Evolutionary conservation across 1,139 yeast genomes (phyloP), one percentile per base, ranked within the genome.

Genomic region (Debaryomycetaceae sp.): DNA sequence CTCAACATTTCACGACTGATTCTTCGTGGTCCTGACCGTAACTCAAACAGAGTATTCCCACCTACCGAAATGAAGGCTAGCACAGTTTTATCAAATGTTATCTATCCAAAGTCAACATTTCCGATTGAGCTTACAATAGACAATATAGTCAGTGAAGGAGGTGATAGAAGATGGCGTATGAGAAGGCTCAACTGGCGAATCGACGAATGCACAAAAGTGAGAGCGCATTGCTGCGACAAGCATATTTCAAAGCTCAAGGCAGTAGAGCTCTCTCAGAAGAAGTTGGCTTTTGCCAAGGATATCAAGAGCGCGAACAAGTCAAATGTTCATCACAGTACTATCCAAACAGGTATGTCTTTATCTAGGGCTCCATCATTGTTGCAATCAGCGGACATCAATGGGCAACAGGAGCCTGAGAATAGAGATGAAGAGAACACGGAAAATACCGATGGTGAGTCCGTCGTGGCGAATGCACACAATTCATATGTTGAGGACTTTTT

Each of bases 41-140:
- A 87, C 59, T 88, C 96, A 0, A 68, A 89, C 37, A 76, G 99
- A 48, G 89, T 95, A 1, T 93, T 93, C 63, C 99, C 99, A 1
- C 98, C 99, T 4, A 93, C 98, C 0, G 88, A 86, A 41, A 84
- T 93, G 36, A 84, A 88, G 3, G 95, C 97, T 4, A 80, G 85
- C 36, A 91, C 96, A 4, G 85, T 85, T 5, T 69, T 93, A 40
- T 99, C 99, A 2, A 87, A 87, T 50, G 96, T 89, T 13, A 78
- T 88, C 20, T 87, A 87, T 60, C 99, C 99, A 8, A 85, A 87
- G 56, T 86, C 96, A 0, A 75, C 84, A 0, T 88, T 93, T 58
- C 86, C 95, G 0, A 75, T 93, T 29, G 97, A 90, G 57, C 69
- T 93, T 57, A 80, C 83, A 51, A 66, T 95, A 54, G 95, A 90